phyloP scores from a whole-genome alignment of 176 grass and related monocot genomes.

The Carex kokanica region DNA sequence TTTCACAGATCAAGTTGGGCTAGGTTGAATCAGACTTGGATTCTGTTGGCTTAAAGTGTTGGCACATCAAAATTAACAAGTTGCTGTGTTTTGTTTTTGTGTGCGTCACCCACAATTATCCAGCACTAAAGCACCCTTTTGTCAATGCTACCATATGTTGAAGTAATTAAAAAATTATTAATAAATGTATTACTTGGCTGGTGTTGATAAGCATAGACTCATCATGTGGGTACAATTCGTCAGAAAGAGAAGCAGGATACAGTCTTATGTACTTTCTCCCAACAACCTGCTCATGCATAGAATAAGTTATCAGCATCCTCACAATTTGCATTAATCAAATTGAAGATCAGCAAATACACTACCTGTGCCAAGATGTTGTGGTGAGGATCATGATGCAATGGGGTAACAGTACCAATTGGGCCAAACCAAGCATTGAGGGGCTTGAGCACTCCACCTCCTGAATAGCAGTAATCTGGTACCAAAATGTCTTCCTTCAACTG shows the following conservation, averaged over 20 bases:
- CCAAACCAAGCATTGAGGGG: constrained; percentile 87
- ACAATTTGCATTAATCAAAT: constrained; percentile 10
- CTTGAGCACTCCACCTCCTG: constrained; percentile 73
- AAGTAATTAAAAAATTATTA: background rate
- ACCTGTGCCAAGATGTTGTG: constrained; percentile 96
- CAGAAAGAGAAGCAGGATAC: constrained; percentile 53
- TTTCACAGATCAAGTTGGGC: background rate
- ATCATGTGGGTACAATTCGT: constrained; percentile 57
- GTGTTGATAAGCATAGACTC: constrained; percentile 77
- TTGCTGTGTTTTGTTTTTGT: background rate
- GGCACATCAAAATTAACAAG: background rate
- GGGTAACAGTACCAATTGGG: constrained; percentile 71
- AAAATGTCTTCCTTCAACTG: constrained; percentile 75
- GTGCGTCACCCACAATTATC: background rate
- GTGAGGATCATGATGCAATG: constrained; percentile 78
- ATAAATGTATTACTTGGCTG: constrained; percentile 55
- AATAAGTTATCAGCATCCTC: constrained; percentile 4
- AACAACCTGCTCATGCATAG: constrained; percentile 58
- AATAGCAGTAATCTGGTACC: constrained; percentile 81
- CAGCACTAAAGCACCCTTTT: background rate
- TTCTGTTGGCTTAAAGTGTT: background rate
- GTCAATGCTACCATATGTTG: background rate
- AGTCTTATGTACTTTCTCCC: constrained; percentile 95
- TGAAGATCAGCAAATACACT: constrained; percentile 22
- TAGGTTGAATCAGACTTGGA: background rate